Conservation (phyloP, 345 rosid genomes). For the Melaleuca alternifolia region DNA sequence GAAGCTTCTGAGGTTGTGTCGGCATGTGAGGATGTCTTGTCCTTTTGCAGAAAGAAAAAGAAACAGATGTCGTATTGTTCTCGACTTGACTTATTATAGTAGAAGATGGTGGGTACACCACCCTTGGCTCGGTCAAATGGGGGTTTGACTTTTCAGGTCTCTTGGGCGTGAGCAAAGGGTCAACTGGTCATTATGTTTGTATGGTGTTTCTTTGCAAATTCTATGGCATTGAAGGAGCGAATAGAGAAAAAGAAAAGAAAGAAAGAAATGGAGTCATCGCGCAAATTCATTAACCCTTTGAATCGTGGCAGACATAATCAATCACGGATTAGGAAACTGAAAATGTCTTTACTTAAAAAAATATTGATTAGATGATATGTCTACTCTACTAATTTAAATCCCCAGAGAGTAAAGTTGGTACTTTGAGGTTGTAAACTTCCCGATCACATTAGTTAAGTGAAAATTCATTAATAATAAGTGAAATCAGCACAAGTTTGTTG, state of each 20-base stretch:
- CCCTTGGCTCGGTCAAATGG: background rate
- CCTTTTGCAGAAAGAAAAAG: background rate
- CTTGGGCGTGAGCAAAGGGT: background rate
- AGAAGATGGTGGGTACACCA: background rate
- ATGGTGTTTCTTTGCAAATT: background rate
- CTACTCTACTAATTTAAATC: background rate
- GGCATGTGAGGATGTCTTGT: background rate
- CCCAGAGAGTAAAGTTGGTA: background rate
- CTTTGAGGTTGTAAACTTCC: background rate
- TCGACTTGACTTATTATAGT: background rate
- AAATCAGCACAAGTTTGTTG: background rate
- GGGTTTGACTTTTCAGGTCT: background rate
- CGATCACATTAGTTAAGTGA: background rate
- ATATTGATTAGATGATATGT: background rate
- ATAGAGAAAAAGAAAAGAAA: background rate
- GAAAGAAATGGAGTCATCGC: background rate
- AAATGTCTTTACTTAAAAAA: too few species aligned
- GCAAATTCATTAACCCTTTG: background rate
- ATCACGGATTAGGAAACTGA: too few species aligned
- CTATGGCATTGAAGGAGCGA: background rate
- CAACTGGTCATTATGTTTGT: background rate
- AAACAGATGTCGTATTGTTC: background rate
- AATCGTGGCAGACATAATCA: background rate
- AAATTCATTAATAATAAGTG: background rate
- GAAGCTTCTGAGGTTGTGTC: background rate